These are phyloP conservation scores for Primulina huaijiensis DNA, from an alignment of 257 asterid species.

Conservation along the genomic window DNA sequence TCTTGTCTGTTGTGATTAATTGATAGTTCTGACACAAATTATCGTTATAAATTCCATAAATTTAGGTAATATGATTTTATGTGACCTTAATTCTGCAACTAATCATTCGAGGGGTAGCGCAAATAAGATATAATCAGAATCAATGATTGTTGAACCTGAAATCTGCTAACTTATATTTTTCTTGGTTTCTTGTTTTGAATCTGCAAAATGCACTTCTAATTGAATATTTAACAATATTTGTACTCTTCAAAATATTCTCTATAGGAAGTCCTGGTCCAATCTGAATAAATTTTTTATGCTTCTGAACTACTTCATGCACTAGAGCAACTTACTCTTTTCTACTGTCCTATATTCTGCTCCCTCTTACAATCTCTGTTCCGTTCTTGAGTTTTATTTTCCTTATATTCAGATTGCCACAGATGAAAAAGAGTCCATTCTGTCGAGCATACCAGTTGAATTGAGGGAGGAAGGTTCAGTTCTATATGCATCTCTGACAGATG, in stretches of 20 bases:
- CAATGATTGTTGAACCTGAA: background rate
- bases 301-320: conserved; percentile 12
- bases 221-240: background rate
- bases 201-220: conserved; percentile 7
- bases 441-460: conserved; percentile 66
- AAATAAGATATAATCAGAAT: background rate
- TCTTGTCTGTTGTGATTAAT: background rate
- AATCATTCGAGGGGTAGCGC: conserved; percentile 15
- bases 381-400: conserved; percentile 16
- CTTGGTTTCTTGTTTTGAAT: conserved; percentile 4
- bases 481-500: conserved; percentile 77
- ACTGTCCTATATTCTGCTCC: conserved; percentile 1
- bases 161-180: background rate
- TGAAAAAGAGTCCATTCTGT: conserved; percentile 73
- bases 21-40: background rate
- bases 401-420: conserved; percentile 67
- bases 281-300: background rate
- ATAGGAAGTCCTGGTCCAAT: background rate
- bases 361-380: conserved; percentile 11
- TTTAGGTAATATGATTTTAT: conserved; percentile 13
- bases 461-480: conserved; percentile 75
- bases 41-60: conserved; percentile 1
- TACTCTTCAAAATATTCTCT: conserved; percentile 11
- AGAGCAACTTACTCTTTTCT: conserved; percentile 1
- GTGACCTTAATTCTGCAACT: conserved; percentile 1